Base-by-base conservation (phyloP, 371 early-diverging fungal species). In the Nematocida major region DNA sequence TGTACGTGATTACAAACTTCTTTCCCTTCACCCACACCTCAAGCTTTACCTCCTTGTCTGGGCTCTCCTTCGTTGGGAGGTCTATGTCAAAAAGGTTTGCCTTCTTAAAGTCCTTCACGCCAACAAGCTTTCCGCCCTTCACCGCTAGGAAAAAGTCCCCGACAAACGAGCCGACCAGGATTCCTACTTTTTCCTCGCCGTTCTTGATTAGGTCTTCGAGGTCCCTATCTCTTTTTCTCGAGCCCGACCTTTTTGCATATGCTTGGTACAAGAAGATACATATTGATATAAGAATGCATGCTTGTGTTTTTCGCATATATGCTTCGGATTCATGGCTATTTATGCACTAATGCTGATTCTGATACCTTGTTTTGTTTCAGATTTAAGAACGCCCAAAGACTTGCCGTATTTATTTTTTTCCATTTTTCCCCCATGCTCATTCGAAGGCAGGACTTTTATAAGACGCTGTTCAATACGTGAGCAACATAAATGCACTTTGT, bases 311-410 rank as follows among this genome's bases (percentile, higher is more conserved):
- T 30, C 28, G 38, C 57, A 50, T 67, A 39, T 57, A 26, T 67
- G 1, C 65, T 24, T 26, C 18, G n/a, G 36, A 62, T 22, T 67
- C 26, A 45, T 30, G n/a, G 22, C 26, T 42, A 47, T 38, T 69
- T 54, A 54, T 40, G 38, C 11, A 66, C 38, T 62, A 13, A 45
- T 15, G n/a, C 15, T 73, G 62, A 73, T 61, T 73, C 76, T 73
- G 76, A 73, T 73, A 73, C 76, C 59, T 9, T 73, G 76, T 73
- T 73, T 73, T 63, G 40, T 30, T 65, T 54, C 57, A 57, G 57
- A 57, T 34, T 32, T n/a, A 28, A 36, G 57, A 1, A 30, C 22
- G 11, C 57, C 34, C 34, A 34, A 20, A 57, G 57, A 57, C 7
- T 38, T 45, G 49, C 59, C 38, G 68, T 59, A 54, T 53, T 50